Evolutionary conservation across 2,329 filamentous ascomycete genomes (phyloP).

Genomic region (Pseudogymnoascus sp.): DNA sequence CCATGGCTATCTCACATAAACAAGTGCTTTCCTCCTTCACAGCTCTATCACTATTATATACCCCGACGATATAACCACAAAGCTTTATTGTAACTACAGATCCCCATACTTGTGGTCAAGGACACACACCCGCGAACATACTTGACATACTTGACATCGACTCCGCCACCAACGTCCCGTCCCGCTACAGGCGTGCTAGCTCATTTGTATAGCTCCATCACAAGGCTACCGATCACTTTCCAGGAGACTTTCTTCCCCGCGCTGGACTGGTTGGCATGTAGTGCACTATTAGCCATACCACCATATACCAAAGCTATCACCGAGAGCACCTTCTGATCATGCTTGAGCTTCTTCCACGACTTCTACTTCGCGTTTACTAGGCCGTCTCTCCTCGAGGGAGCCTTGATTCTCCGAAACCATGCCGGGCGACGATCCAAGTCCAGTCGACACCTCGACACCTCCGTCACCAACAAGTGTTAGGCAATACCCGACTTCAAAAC

Average conservation of each 20-base stretch:
- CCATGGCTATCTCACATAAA: not conserved
- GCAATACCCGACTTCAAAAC: not conserved
- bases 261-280: not conserved
- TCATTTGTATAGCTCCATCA: conserved; percentile 6
- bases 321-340: not conserved
- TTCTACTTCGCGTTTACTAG: not conserved
- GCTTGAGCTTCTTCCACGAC: not conserved
- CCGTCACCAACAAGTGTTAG: conserved; percentile 9
- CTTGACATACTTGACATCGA: not conserved
- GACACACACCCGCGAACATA: not conserved
- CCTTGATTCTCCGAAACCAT: not conserved
- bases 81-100: not conserved
- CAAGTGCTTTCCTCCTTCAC: not conserved
- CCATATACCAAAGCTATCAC: not conserved
- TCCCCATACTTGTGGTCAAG: not conserved
- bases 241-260: not conserved
- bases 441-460: conserved; percentile 9
- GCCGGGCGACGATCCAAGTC: conserved; percentile 1
- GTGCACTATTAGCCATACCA: not conserved
- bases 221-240: not conserved
- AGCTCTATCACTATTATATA: not conserved
- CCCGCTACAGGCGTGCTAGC: not conserved
- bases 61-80: not conserved
- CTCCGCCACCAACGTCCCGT: not conserved
- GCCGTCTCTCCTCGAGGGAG: not conserved